Percentiles rank a stretch among this genome's conserved stretches.
These are phyloP conservation scores for Melastoma malabathricum DNA, from an alignment of 345 rosid species.

Conservation along the genomic window DNA sequence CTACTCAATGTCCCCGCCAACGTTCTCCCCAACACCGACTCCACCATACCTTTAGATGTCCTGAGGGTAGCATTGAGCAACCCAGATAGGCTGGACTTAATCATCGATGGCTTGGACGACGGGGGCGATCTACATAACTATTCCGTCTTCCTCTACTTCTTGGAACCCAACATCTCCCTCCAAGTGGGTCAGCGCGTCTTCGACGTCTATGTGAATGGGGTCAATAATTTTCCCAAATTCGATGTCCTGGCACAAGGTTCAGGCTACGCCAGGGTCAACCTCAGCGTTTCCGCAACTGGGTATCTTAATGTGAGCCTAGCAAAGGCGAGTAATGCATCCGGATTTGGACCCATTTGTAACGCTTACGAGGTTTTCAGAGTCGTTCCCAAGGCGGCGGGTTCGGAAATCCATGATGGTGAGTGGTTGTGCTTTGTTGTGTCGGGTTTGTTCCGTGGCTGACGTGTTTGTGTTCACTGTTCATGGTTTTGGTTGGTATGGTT, in stretches of 20 bases:
- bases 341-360: slow-evolving; percentile 45
- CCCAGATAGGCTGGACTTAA: slow-evolving; percentile 23
- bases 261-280: slow-evolving; percentile 19
- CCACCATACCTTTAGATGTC: slow-evolving; percentile 29
- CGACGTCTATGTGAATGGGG: slow-evolving; percentile 30
- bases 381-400: not conserved
- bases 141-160: slow-evolving; percentile 48
- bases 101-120: slow-evolving; percentile 15
- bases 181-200: slow-evolving; percentile 37
- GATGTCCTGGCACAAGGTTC: slow-evolving; percentile 29
- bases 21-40: not conserved
- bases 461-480: not conserved
- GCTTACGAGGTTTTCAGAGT: slow-evolving; percentile 52
- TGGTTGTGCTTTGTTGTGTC: too few species aligned
- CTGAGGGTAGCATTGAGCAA: slow-evolving; percentile 30
- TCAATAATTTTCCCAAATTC: slow-evolving; percentile 13
- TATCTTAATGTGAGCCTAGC: slow-evolving; percentile 39
- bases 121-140: slow-evolving; percentile 16
- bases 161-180: slow-evolving; percentile 27
- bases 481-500: not conserved
- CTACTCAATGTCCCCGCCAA: not conserved
- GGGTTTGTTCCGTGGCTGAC: not conserved
- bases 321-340: slow-evolving; percentile 25
- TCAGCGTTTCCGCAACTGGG: slow-evolving; percentile 24
- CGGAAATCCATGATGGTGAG: too few species aligned